Percentiles rank a stretch among this genome's conserved stretches.
These are phyloP conservation scores for Aeminium ludgeri DNA, from an alignment of 495 filamentous ascomycete genomes.

Conservation along the genomic window DNA sequence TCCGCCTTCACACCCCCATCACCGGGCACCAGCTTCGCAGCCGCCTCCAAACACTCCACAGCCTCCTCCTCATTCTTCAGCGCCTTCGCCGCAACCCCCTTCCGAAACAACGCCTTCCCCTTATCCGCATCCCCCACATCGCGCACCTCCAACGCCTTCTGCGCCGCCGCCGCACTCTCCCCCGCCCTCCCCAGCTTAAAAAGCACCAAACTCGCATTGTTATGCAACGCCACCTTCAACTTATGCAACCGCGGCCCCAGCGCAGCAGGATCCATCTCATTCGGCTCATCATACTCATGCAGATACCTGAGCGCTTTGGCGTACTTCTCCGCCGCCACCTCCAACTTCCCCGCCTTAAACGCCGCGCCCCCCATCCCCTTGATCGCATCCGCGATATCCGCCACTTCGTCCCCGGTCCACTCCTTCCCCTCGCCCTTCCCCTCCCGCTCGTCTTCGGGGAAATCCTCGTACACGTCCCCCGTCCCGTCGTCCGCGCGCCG, in stretches of 20 bases:
- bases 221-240: constrained; percentile 61
- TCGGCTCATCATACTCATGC: constrained; percentile 63
- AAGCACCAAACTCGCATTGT: constrained; percentile 62
- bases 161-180: constrained; percentile 52
- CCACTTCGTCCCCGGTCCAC: constrained; percentile 45
- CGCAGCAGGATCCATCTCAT: constrained; percentile 49
- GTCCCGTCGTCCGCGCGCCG: constrained; percentile 56
- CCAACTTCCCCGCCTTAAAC: constrained; percentile 61
- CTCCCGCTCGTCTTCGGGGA: constrained; percentile 82
- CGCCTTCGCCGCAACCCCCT: constrained; percentile 51
- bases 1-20: constrained; percentile 65
- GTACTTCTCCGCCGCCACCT: constrained; percentile 77
- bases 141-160: constrained; percentile 53
- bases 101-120: constrained; percentile 77
- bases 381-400: constrained; percentile 66
- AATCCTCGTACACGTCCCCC: constrained; percentile 91
- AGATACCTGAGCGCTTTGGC: constrained; percentile 93
- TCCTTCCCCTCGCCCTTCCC: constrained; percentile 26
- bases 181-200: constrained; percentile 58
- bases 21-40: constrained; percentile 52
- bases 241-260: constrained; percentile 47
- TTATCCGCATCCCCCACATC: constrained; percentile 56
- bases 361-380: constrained; percentile 87
- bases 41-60: constrained; percentile 58
- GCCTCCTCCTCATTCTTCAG: constrained; percentile 79